phyloP scores from a whole-genome alignment of 164 flowering plant genomes.

The Piper longum region DNA sequence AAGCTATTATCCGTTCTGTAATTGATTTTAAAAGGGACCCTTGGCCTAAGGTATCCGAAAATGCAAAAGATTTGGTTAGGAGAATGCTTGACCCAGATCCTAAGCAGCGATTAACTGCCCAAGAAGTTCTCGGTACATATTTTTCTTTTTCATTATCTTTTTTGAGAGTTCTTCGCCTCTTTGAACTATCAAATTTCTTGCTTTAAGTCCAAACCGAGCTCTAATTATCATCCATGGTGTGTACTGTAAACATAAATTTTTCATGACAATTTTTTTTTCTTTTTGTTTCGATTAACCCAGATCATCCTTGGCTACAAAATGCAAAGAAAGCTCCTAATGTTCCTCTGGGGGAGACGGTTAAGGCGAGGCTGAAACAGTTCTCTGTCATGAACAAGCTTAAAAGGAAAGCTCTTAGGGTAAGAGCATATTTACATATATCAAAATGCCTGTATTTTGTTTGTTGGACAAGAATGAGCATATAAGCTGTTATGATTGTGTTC shows the following conservation, averaged over 20 bases:
- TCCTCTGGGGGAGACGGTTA: conserved; percentile 52
- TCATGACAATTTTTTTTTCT: conserved; percentile 5
- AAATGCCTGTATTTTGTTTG: too few relatives aligned
- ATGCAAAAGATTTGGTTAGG: conserved; percentile 65
- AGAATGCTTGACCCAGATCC: conserved; percentile 79
- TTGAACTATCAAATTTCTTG: neutral
- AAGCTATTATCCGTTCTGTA: conserved; percentile 39
- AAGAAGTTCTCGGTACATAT: conserved; percentile 65
- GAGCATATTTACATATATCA: conserved; percentile 1
- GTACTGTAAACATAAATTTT: conserved; percentile 1
- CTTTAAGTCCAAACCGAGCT: too few relatives aligned
- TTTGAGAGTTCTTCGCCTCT: neutral
- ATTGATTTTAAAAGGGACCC: conserved; percentile 77
- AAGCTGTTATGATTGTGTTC: neutral
- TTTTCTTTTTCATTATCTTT: neutral
- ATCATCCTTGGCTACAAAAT: conserved; percentile 53
- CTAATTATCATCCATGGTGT: neutral
- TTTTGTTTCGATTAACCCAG: conserved; percentile 12
- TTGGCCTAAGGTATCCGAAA: conserved; percentile 72
- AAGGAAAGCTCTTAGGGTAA: conserved; percentile 70
- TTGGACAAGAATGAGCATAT: too few relatives aligned
- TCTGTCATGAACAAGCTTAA: conserved; percentile 75
- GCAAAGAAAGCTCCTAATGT: conserved; percentile 28
- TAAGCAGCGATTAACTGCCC: conserved; percentile 37
- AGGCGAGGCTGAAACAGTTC: conserved; percentile 61